Base-by-base conservation (phyloP, 2,329 filamentous ascomycete genomes). In the Trichoderma oligosporum region DNA sequence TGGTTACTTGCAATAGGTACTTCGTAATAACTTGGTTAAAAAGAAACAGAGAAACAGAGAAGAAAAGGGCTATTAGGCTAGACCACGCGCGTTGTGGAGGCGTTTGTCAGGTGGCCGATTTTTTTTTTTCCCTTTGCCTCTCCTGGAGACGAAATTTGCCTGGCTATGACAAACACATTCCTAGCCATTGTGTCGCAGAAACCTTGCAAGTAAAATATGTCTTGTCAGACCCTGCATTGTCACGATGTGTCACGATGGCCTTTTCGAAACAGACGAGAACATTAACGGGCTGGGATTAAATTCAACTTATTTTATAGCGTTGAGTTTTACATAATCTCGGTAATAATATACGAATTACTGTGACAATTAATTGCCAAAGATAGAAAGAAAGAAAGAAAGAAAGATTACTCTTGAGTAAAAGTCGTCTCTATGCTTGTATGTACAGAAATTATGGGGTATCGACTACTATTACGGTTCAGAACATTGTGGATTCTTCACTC, bases 171-270 rank as follows among this genome's bases (percentile, higher is more conserved):
- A 47, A 47, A 56, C 42, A 39, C 24, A n/a, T 27, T 25, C 39
- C 45, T 22, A 27, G 41, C 24, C 18, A 22, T 25, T 16, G 22
- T 35, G 51, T 36, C 41, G 27, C 41, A 46, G 38, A 55, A 39
- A 44, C 38, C 41, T 46, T 46, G 52, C 36, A 39, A 20, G 38
- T 35, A 27, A 20, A 57, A 20, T 25, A 27, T 22, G 46, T 44
- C 44, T 44, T 52, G 39, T 29, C 38, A 27, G 42, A 35, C 56
- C 38, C 47, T 39, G 46, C 47, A 52, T 57, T 46, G 56, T 49
- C 56, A 57, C 56, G 47, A 55, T 55, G 41, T 46, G 56, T 49
- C 56, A 57, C 56, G 47, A 55, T 55, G 41, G 41, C 41, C 18
- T 20, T 44, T 55, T 46, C 52, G 41, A 55, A 55, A 55, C 39